Percentiles rank a stretch among this genome's conserved stretches.
Conservation (phyloP, 495 filamentous ascomycete species). For the Penicillium herquei region DNA sequence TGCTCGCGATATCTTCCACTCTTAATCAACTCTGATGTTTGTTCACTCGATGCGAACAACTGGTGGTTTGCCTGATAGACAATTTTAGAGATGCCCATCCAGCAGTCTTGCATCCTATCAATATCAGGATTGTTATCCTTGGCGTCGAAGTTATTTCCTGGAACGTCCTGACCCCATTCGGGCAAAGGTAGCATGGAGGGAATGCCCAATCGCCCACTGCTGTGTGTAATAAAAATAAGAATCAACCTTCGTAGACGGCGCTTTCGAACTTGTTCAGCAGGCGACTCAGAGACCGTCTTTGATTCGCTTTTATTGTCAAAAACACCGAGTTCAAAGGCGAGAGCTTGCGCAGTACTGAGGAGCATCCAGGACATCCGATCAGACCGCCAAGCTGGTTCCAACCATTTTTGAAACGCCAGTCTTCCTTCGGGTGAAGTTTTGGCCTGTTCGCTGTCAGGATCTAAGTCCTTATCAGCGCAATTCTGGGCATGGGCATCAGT, state of each 20-base stretch:
- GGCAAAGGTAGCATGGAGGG: constrained; percentile 83
- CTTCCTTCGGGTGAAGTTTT: constrained; percentile 52
- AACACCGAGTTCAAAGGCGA: constrained; percentile 91
- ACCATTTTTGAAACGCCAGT: constrained; percentile 84
- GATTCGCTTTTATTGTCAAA: constrained; percentile 76
- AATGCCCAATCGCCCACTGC: constrained; percentile 87
- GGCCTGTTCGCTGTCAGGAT: constrained; percentile 35
- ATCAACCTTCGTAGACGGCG: constrained; percentile 81
- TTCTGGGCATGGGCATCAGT: constrained; percentile 45
- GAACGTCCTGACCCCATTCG: constrained; percentile 53
- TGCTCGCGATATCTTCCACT: constrained; percentile 75
- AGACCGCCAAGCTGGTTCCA: constrained; percentile 93
- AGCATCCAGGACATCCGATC: constrained; percentile 99
- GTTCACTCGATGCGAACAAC: constrained; percentile 77
- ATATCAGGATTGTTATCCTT: constrained; percentile 33
- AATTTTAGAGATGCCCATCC: constrained; percentile 84
- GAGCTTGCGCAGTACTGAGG: constrained; percentile 80
- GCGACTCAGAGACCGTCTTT: constrained; percentile 50
- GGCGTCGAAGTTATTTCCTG: constrained; percentile 25
- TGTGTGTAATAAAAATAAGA: constrained; percentile 85
- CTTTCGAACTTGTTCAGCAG: constrained; percentile 68
- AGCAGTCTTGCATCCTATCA: constrained; percentile 76
- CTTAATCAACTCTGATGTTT: constrained; percentile 82
- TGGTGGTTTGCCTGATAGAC: constrained; percentile 85
- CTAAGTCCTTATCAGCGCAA: constrained; percentile 32